phyloP scores from a whole-genome alignment of 306 rosid genomes.

The Quercus suber region DNA sequence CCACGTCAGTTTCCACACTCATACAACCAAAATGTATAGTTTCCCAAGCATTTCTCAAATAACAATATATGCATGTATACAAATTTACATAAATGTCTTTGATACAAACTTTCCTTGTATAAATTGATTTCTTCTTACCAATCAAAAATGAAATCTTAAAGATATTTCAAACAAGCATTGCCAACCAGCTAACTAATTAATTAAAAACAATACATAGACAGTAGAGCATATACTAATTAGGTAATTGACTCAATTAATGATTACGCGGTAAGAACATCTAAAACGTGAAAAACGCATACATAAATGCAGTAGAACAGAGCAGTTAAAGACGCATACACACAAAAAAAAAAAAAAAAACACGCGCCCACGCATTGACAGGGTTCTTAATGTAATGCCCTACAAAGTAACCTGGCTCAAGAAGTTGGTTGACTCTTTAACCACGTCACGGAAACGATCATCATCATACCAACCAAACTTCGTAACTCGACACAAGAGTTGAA shows the following conservation, averaged over 20 bases:
- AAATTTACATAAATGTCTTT: neutral
- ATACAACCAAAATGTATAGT: neutral
- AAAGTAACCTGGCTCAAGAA: conserved; percentile 51
- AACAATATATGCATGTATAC: neutral
- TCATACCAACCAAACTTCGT: conserved; percentile 69
- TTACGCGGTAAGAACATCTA: neutral
- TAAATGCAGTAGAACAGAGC: neutral
- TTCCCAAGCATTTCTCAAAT: neutral
- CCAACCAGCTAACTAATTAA: neutral
- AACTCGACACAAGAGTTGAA: conserved; percentile 56
- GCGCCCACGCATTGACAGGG: neutral
- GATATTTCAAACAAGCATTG: neutral
- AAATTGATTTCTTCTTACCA: neutral
- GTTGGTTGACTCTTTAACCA: conserved; percentile 54
- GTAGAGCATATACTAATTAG: neutral
- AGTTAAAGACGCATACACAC: neutral
- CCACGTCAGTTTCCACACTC: neutral
- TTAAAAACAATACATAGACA: neutral
- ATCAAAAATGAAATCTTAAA: neutral
- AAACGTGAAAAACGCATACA: neutral
- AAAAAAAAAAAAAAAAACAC: too few relatives aligned
- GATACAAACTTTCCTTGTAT: neutral
- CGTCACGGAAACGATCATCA: conserved; percentile 54
- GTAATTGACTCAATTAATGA: neutral
- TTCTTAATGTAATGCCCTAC: neutral